Percentiles rank a stretch among this genome's conserved stretches.
These are phyloP conservation scores for Bauhinia variegata DNA, from an alignment of 306 rosid genomes.

Conservation along the genomic window DNA sequence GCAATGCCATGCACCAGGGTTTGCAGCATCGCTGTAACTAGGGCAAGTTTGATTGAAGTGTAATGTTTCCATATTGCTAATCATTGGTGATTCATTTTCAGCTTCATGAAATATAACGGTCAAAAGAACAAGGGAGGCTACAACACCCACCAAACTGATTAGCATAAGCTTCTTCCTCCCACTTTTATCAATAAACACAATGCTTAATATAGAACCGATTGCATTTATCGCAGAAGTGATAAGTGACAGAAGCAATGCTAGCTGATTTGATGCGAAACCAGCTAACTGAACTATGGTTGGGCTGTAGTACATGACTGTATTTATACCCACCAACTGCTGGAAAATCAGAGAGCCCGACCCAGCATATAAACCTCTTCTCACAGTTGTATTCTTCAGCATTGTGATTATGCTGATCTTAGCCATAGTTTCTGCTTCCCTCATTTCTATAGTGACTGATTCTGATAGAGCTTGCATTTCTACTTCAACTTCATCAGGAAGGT, in stretches of 20 bases:
- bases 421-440: conserved; percentile 28
- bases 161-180: conserved; percentile 62
- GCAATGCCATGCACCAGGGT: conserved; percentile 49
- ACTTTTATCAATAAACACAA: conserved; percentile 54
- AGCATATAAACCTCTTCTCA: conserved; percentile 57
- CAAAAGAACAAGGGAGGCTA: conserved; percentile 46
- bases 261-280: conserved; percentile 56
- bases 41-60: conserved; percentile 59
- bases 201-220: conserved; percentile 56
- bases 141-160: conserved; percentile 51
- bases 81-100: conserved; percentile 46
- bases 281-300: conserved; percentile 65
- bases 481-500: conserved; percentile 49
- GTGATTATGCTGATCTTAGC: conserved; percentile 36
- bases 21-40: conserved; percentile 22
- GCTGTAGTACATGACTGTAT: conserved; percentile 68
- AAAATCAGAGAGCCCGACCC: conserved; percentile 71
- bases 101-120: conserved; percentile 46
- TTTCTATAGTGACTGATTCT: conserved; percentile 55
- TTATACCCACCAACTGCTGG: conserved; percentile 70
- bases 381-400: conserved; percentile 49
- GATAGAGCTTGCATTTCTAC: conserved; percentile 44
- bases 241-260: conserved; percentile 61
- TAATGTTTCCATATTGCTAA: conserved; percentile 33
- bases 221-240: conserved; percentile 61